Evolutionary conservation across 1,284 basidiomycete species (phyloP).

Genomic region (Microbotryum violaceum): DNA sequence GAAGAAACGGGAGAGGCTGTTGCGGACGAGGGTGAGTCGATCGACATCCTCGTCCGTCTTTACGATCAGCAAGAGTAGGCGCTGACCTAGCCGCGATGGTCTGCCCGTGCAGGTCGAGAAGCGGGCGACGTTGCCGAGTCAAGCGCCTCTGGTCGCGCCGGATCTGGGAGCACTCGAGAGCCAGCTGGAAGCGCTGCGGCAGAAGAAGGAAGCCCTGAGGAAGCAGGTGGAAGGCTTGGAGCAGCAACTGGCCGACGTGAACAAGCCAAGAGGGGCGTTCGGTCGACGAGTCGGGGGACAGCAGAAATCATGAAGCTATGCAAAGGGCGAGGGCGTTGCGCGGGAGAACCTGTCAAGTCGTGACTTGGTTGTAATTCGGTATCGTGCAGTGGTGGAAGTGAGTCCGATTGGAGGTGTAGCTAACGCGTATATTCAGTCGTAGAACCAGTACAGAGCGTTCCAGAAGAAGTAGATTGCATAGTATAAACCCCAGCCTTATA

Average conservation of each 20-base stretch:
- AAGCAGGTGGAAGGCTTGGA: slow-evolving; percentile 15
- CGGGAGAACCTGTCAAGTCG: no score
- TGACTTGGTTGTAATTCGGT: no score
- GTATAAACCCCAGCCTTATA: no score
- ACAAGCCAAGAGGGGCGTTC: not conserved
- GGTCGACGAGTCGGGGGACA: not conserved
- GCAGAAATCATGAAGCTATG: not conserved
- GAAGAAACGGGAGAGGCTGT: slow-evolving; percentile 21
- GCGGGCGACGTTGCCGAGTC: slow-evolving; percentile 2
- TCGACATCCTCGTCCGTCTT: no score
- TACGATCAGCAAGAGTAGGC: no score
- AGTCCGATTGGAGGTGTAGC: no score
- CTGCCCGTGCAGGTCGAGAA: slow-evolving; percentile 14
- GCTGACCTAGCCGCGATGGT: no score
- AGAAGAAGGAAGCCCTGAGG: slow-evolving; percentile 14
- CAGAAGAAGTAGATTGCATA: no score
- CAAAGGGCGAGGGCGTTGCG: no score
- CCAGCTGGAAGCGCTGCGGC: slow-evolving; percentile 8
- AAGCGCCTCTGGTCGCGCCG: not conserved
- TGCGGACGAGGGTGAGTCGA: slow-evolving; percentile 18
- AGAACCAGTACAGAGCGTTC: no score
- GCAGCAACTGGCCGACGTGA: not conserved
- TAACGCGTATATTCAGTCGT: no score
- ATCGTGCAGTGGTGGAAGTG: no score
- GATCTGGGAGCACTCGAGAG: slow-evolving; percentile 15